Evolutionary conservation across 257 asterid species (phyloP).

Genomic region (Coffea eugenioides): DNA sequence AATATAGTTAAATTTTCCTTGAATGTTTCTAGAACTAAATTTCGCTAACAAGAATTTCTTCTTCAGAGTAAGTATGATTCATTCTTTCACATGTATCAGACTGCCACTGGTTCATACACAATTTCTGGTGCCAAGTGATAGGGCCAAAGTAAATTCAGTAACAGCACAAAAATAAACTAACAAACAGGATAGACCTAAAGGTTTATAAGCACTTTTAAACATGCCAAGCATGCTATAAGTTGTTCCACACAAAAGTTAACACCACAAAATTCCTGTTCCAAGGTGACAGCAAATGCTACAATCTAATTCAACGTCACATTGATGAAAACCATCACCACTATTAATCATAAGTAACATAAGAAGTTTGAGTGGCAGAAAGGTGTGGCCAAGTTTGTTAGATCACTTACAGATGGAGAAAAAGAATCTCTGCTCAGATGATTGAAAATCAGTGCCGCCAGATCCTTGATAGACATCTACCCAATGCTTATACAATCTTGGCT

Average conservation of each 20-base stretch:
- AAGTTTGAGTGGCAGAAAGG: background rate
- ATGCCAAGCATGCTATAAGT: background rate
- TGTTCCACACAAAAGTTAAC: background rate
- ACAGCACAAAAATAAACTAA: background rate
- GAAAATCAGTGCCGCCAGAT: conserved; percentile 62
- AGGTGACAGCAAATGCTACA: background rate
- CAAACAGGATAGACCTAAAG: background rate
- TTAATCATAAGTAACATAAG: background rate
- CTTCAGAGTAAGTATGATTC: background rate
- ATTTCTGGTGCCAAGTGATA: no score
- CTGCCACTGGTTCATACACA: no score
- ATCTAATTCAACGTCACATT: background rate
- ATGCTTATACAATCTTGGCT: conserved; percentile 68
- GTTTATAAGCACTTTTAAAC: background rate
- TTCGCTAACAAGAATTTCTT: background rate
- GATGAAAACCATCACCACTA: background rate
- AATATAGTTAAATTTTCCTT: background rate
- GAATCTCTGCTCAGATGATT: conserved; percentile 55
- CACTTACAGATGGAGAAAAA: conserved; percentile 84
- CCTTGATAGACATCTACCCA: conserved; percentile 62
- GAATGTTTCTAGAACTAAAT: background rate
- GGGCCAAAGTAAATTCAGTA: background rate
- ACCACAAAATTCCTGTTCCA: conserved; percentile 3
- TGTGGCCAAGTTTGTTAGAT: background rate
- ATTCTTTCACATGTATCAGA: background rate